phyloP scores from a whole-genome alignment of 129 eudicot species.

The Escallonia herrerae region DNA sequence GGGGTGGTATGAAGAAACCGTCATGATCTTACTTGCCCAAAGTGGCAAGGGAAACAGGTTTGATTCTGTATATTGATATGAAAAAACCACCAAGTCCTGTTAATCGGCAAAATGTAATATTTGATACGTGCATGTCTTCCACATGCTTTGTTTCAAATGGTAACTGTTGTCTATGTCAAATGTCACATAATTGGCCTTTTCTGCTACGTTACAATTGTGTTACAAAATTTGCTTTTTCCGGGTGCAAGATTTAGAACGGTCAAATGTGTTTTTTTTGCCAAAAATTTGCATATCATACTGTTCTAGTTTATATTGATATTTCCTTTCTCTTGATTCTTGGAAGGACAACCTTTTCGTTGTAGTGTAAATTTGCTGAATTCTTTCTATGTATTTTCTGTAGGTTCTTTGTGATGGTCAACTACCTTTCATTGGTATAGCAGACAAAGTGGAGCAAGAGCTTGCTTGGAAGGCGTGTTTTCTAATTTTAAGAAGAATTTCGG shows the following conservation, averaged over 20 bases:
- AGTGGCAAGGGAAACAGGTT: not conserved
- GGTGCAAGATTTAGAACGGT: too few relatives aligned
- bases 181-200: too few relatives aligned
- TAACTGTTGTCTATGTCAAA: too few relatives aligned
- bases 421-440: constrained; percentile 81
- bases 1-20: not conserved
- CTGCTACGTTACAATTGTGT: too few relatives aligned
- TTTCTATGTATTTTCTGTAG: constrained; percentile 31
- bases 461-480: constrained; percentile 71
- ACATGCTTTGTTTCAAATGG: too few relatives aligned
- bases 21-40: not conserved
- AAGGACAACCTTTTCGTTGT: not conserved
- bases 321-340: constrained; percentile 2
- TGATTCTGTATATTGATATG: not conserved
- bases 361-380: constrained; percentile 2
- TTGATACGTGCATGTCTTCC: too few relatives aligned
- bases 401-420: constrained; percentile 86
- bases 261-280: too few relatives aligned
- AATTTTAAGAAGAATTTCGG: not conserved
- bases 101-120: not conserved
- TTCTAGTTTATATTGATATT: not conserved
- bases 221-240: too few relatives aligned
- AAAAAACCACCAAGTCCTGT: not conserved
- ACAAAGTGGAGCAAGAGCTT: constrained; percentile 92
- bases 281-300: too few relatives aligned